These are phyloP conservation scores for Lactarius hengduanensis DNA, from an alignment of 768 basidiomycete species.

Conservation along the genomic window DNA sequence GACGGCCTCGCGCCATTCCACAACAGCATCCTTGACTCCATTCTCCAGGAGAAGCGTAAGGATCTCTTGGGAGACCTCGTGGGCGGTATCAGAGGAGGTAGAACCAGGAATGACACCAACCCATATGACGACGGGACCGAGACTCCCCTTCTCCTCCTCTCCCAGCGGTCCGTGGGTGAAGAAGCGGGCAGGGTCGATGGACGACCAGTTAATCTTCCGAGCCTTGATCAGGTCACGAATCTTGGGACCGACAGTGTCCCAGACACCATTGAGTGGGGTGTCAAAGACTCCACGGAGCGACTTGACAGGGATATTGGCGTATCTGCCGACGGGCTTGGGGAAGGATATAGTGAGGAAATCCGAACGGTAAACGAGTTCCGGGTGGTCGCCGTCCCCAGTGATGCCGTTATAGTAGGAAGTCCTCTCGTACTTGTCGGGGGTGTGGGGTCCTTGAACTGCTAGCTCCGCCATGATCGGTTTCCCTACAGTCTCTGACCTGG, in stretches of 20 bases:
- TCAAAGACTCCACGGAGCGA: slow-evolving; percentile 10
- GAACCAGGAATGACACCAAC: slow-evolving; percentile 5
- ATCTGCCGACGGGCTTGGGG: slow-evolving; percentile 17
- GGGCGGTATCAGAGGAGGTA: slow-evolving; percentile 20
- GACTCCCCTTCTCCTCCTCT: slow-evolving; percentile 11
- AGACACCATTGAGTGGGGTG: slow-evolving; percentile 18
- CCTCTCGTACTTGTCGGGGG: background rate
- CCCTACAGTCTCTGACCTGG: too few species aligned
- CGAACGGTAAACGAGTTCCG: slow-evolving; percentile 14
- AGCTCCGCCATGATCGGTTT: too few species aligned
- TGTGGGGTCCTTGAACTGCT: too few species aligned
- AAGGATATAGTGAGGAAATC: slow-evolving; percentile 6
- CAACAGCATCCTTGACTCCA: slow-evolving; percentile 14
- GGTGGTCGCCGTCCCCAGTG: slow-evolving; percentile 3
- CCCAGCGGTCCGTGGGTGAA: background rate
- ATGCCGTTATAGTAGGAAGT: background rate
- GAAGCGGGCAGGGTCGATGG: slow-evolving; percentile 20
- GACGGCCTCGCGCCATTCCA: slow-evolving; percentile 22
- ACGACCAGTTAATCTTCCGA: slow-evolving; percentile 8
- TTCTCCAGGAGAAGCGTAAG: slow-evolving; percentile 1
- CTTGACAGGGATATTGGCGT: slow-evolving; percentile 8
- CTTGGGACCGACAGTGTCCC: slow-evolving; percentile 19
- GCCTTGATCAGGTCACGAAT: slow-evolving; percentile 14
- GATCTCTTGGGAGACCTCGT: slow-evolving; percentile 16
- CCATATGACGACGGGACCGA: slow-evolving; percentile 25